Base-by-base conservation (phyloP, 129 eudicot species). In the Flaveria sonorensis region DNA sequence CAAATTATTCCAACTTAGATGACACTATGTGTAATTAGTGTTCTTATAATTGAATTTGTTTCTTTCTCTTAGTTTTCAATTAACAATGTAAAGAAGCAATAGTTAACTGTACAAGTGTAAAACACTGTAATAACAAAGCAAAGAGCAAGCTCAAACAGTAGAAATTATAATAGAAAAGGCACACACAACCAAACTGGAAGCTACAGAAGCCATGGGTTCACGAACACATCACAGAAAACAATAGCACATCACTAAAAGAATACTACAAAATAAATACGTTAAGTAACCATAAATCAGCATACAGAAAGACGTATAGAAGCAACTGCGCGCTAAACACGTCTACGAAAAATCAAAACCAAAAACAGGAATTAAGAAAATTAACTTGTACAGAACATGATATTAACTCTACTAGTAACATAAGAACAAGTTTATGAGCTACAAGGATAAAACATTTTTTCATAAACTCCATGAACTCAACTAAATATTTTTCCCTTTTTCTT, bases 371-470 rank as follows among this genome's bases (percentile, higher is more conserved):
- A 40, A 21, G 3, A 18, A 65, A 65, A 18, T 56, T 26, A 51
- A 0, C 68, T 73, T 57, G 70, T 67, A 74, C 80, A 55, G n/a
- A 59, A 46, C 75, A 81, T 56, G 70, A 66, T 46, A 66, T 68
- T 55, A 56, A 67, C 62, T 66, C 79, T 81, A 80, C 75, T 26
- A 32, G 74, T 52, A 73, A 64, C 74, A 60, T 61, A 73, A 42
- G 18, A 76, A 57, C 72, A 60, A 79, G 70, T 78, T 57, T 77
- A 70, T 26, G 76, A 57, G 62, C 70, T 69, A 69, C 76, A 78
- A 56, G 60, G 75, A 55, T 72, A 11, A 79, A 72, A 1, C 83
- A 51, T 53, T 64, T 79, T 53, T 65, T 66, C 59, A 70, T 79
- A 61, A 73, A 73, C 74, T 65, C 65, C 64, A 67, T 6, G 56